These are phyloP conservation scores for Juglanconis oblonga DNA, from an alignment of 2,329 filamentous ascomycete species.

Conservation along the genomic window DNA sequence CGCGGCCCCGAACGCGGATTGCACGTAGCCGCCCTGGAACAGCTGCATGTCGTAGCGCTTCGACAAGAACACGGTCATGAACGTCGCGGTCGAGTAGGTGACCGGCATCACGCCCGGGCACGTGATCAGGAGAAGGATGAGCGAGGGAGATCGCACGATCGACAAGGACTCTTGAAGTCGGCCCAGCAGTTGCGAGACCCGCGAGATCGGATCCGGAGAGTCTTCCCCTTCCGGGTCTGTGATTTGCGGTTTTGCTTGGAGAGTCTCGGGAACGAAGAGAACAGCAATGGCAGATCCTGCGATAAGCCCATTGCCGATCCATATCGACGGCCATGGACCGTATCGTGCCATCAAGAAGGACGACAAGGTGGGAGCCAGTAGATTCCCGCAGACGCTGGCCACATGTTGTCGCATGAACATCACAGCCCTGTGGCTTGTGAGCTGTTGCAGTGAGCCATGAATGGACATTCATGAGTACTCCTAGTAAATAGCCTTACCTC, in stretches of 20 bases:
- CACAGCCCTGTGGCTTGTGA: not conserved
- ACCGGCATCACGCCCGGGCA: constrained; percentile 13
- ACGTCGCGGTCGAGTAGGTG: constrained; percentile 5
- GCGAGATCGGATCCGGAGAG: not conserved
- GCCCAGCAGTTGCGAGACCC: not conserved
- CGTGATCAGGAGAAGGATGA: constrained; percentile 20
- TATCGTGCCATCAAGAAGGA: constrained; percentile 27
- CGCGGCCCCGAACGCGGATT: constrained; percentile 26
- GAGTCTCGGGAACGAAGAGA: constrained; percentile 28
- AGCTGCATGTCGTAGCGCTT: constrained; percentile 29
- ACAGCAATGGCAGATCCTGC: not conserved
- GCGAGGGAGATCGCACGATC: constrained; percentile 15
- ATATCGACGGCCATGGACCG: constrained; percentile 27
- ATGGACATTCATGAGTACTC: not conserved
- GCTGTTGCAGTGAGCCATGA: not conserved
- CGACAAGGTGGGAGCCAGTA: constrained; percentile 25
- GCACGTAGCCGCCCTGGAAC: constrained; percentile 30
- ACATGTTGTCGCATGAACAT: constrained; percentile 1
- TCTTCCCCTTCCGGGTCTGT: not conserved
- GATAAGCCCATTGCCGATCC: constrained; percentile 20
- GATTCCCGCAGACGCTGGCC: constrained; percentile 11
- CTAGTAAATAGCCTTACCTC: not conserved
- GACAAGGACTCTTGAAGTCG: constrained; percentile 13
- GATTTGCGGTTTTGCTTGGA: constrained; percentile 10
- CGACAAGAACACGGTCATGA: constrained; percentile 30